Evolutionary conservation across 2,329 filamentous ascomycete species (phyloP), one percentile per base, ranked within the genome.

Genomic region (Elsinoe arachidis): DNA sequence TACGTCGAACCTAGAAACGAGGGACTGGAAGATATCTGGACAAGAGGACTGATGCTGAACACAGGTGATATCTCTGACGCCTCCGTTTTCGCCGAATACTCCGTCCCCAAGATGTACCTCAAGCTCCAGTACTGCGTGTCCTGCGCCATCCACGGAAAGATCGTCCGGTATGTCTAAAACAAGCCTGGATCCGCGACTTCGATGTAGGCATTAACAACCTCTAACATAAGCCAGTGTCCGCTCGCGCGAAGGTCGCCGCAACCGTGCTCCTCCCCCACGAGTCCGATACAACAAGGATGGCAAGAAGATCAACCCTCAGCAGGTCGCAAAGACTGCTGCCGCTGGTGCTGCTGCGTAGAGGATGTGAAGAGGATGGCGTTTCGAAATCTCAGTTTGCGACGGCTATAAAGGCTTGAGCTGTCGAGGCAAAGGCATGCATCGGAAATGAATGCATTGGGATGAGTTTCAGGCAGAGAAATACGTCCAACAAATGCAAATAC

Each of bases 81-180:
- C 74, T 97, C 93, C 73, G 93, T 99, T 79, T 99, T 97, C 81
- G 78, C 88, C 73, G 93, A 99, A 83, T 99, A 99, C 85, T 91
- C 90, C 70, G 92, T 99, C 74, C 93, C 93, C 80, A 99, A 99
- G 89, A 99, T 99, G 95, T 99, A 99, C 89, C 84, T 99, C 81
- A 99, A 99, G 88, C 87, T 99, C 78, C 93, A 99, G 84, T 99
- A 99, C 90, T 99, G 93, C 79, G 93, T 99, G 75, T 97, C 92
- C 79, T 99, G 93, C 81, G 93, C 93, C 74, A 99, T 99, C 69
- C 93, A 99, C 85, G 93, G 93, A 85, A 99, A 99, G 88, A 99
- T 99, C 78, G 95, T 99, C 80, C 92, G 93, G 92, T 97, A 93
- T 79, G 91, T 84, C 76, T 12, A 14, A 14, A 23, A 17, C 12